These are phyloP conservation scores for Serendipita indica DNA, from an alignment of 768 basidiomycete species.

Conservation along the genomic window DNA sequence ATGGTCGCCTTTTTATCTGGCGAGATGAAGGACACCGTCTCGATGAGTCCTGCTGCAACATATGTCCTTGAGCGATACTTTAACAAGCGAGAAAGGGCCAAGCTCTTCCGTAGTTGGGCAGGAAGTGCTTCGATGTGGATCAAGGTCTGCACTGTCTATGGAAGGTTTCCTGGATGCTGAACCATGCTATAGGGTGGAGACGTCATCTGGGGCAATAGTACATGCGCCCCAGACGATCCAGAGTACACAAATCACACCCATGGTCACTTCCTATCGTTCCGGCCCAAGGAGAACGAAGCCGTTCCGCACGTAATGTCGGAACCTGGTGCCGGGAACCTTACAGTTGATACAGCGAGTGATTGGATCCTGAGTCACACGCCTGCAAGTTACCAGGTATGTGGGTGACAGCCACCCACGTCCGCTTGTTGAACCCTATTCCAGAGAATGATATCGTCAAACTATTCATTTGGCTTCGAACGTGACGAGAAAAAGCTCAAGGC, in stretches of 20 bases:
- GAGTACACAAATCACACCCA: conserved; percentile 39
- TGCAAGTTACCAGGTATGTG: conserved; percentile 53
- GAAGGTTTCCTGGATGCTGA: neutral
- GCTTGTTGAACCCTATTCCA: conserved; percentile 19
- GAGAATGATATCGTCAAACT: conserved; percentile 76
- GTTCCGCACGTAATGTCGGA: conserved; percentile 16
- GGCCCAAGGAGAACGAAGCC: conserved; percentile 21
- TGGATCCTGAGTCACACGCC: conserved; percentile 82
- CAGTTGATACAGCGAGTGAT: conserved; percentile 50
- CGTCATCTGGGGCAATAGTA: conserved; percentile 64
- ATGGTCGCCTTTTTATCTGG: conserved; percentile 92
- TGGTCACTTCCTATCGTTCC: conserved; percentile 74
- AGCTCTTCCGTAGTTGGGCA: conserved; percentile 87
- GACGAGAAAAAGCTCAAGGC: conserved; percentile 44
- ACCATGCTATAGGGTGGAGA: conserved; percentile 50
- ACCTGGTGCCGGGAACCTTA: conserved; percentile 44
- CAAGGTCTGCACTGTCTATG: conserved; percentile 37
- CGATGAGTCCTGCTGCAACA: conserved; percentile 66
- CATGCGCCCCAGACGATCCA: conserved; percentile 30
- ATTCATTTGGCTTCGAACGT: conserved; percentile 77
- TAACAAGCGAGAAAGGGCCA: conserved; percentile 49
- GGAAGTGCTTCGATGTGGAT: conserved; percentile 91
- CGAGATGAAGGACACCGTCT: conserved; percentile 89
- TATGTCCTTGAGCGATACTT: conserved; percentile 32
- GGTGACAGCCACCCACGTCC: neutral